Evolutionary conservation across 148 eudicot genomes (phyloP).

Genomic region (Fagopyrum tataricum): DNA sequence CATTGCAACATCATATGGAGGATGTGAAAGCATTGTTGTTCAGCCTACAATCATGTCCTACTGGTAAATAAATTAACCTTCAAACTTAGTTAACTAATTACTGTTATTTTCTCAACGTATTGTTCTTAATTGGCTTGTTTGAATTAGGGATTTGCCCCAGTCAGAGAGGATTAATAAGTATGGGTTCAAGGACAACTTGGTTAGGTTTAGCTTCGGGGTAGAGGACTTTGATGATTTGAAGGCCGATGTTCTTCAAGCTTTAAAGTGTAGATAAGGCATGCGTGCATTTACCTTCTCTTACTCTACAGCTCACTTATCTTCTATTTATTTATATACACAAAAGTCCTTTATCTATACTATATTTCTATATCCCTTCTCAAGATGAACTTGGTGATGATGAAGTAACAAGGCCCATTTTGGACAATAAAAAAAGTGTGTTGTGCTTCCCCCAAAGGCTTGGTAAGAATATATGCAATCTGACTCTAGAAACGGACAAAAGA

Average conservation of each 20-base stretch:
- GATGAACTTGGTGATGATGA: too few relatives aligned
- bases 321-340: too few relatives aligned
- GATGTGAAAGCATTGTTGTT: slow-evolving; percentile 92
- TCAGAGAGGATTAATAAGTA: slow-evolving; percentile 53
- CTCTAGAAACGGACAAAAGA: too few relatives aligned
- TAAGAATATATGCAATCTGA: too few relatives aligned
- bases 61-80: slow-evolving; percentile 46
- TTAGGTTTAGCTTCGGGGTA: slow-evolving; percentile 65
- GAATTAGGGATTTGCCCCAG: slow-evolving; percentile 9
- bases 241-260: slow-evolving; percentile 56
- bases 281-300: too few relatives aligned
- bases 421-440: too few relatives aligned
- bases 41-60: slow-evolving; percentile 98
- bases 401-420: too few relatives aligned
- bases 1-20: slow-evolving; percentile 96
- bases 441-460: too few relatives aligned
- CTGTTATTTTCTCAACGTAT: background rate
- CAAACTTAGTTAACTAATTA: background rate
- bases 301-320: too few relatives aligned
- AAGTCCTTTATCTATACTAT: too few relatives aligned
- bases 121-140: background rate
- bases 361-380: too few relatives aligned
- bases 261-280: too few relatives aligned
- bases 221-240: slow-evolving; percentile 60
- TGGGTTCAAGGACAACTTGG: slow-evolving; percentile 57